phyloP scores from a whole-genome alignment of 495 filamentous ascomycete genomes.

The Aspergillus nanangensis region DNA sequence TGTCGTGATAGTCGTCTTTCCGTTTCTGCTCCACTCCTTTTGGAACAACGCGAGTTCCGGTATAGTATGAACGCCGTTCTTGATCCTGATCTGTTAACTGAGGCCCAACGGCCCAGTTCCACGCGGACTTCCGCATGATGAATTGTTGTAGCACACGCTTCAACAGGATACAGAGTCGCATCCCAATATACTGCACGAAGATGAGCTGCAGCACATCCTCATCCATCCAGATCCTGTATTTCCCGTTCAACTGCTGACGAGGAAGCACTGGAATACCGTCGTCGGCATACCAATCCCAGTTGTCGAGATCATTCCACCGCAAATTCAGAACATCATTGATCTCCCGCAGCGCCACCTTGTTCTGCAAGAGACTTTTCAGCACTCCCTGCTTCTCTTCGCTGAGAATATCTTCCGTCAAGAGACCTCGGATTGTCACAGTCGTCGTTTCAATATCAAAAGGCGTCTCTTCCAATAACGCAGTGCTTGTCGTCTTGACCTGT shows the following conservation, averaged over 20 bases:
- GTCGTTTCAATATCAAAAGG: conserved; percentile 34
- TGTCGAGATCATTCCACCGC: conserved; percentile 46
- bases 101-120: conserved; percentile 30
- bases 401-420: conserved; percentile 49
- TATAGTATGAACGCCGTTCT: conserved; percentile 23
- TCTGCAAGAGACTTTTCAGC: conserved; percentile 47
- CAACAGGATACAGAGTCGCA: conserved; percentile 49
- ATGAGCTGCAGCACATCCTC: conserved; percentile 58
- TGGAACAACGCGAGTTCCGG: background rate
- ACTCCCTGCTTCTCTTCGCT: conserved; percentile 50
- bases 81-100: conserved; percentile 13
- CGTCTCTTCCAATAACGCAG: conserved; percentile 14
- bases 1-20: conserved; percentile 19
- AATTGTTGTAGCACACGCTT: conserved; percentile 41
- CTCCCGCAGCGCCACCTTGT: conserved; percentile 45
- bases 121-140: conserved; percentile 32
- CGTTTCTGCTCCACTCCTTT: conserved; percentile 15
- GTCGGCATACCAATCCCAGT: conserved; percentile 50
- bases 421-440: conserved; percentile 39
- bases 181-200: conserved; percentile 56
- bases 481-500: background rate
- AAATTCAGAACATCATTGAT: conserved; percentile 59
- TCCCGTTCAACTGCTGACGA: conserved; percentile 49
- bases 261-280: conserved; percentile 42
- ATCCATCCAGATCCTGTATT: conserved; percentile 53